These are phyloP conservation scores for Sicyos edulis DNA, from an alignment of 306 rosid species.

Conservation along the genomic window DNA sequence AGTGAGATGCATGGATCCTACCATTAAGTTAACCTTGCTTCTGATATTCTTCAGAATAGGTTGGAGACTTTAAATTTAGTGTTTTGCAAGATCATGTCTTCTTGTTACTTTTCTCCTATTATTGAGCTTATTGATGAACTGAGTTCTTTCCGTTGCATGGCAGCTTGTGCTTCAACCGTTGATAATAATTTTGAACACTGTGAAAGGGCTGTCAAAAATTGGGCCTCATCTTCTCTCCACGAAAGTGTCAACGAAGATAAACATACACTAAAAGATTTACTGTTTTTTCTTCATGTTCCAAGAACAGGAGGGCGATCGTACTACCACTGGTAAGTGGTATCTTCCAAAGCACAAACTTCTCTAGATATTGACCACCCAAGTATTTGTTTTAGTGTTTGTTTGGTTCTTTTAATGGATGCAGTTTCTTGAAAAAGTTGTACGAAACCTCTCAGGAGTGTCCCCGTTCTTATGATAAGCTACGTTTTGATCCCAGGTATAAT, in stretches of 20 bases:
- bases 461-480: conserved; percentile 89
- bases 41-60: conserved; percentile 59
- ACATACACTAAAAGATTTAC: conserved; percentile 61
- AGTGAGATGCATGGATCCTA: conserved; percentile 55
- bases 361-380: background rate
- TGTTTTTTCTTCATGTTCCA: conserved; percentile 90
- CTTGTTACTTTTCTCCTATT: background rate
- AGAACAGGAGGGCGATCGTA: conserved; percentile 96
- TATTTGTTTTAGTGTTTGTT: background rate
- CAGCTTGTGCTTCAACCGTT: conserved; percentile 38
- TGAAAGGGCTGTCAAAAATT: conserved; percentile 58
- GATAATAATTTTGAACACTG: conserved; percentile 48
- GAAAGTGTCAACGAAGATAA: conserved; percentile 51
- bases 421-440: conserved; percentile 82
- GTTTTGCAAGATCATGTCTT: background rate
- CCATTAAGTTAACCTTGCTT: conserved; percentile 38
- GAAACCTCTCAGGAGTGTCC: conserved; percentile 77
- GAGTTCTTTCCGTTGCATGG: conserved; percentile 21
- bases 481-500: conserved; percentile 85
- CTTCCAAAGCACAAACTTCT: background rate
- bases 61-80: conserved; percentile 19
- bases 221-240: conserved; percentile 64
- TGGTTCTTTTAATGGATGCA: conserved; percentile 35
- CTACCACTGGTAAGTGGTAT: conserved; percentile 86
- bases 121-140: background rate